Percentiles rank a stretch among this genome's conserved stretches.
These are phyloP conservation scores for Fusarium sp. DNA, from an alignment of 2,329 filamentous ascomycete genomes.

Conservation along the genomic window DNA sequence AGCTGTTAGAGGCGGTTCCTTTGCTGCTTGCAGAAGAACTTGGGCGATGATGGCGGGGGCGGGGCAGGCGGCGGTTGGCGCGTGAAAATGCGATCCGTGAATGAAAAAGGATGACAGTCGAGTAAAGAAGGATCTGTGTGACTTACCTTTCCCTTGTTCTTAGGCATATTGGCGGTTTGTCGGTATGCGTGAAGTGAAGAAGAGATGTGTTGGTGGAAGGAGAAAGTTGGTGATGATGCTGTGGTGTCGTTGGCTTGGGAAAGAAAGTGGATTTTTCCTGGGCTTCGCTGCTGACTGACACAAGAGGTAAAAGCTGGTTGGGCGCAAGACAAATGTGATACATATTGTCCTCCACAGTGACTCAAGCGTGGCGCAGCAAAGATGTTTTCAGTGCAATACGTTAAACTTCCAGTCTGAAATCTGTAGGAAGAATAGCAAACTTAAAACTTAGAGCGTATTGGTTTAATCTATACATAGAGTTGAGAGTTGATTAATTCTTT, in stretches of 20 bases:
- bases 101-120: neutral
- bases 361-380: conserved; percentile 23
- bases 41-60: conserved; percentile 41
- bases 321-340: conserved; percentile 22
- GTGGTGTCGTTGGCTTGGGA: conserved; percentile 38
- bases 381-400: neutral
- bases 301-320: conserved; percentile 9
- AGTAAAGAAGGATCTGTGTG: conserved; percentile 37
- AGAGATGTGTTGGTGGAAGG: conserved; percentile 3
- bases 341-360: conserved; percentile 14
- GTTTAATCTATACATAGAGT: neutral
- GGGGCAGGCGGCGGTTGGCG: conserved; percentile 34
- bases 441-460: neutral
- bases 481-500: neutral
- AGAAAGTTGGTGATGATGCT: conserved; percentile 34
- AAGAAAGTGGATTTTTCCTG: conserved; percentile 40
- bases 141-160: conserved; percentile 98
- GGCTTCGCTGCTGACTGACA: conserved; percentile 29
- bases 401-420: neutral
- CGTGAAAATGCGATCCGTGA: conserved; percentile 18
- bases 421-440: neutral
- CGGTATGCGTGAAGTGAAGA: conserved; percentile 5
- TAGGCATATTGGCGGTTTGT: conserved; percentile 74
- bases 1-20: conserved; percentile 28
- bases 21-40: conserved; percentile 19